Evolutionary conservation across 331 rosid species (phyloP).

Genomic region (Malus hybrid): DNA sequence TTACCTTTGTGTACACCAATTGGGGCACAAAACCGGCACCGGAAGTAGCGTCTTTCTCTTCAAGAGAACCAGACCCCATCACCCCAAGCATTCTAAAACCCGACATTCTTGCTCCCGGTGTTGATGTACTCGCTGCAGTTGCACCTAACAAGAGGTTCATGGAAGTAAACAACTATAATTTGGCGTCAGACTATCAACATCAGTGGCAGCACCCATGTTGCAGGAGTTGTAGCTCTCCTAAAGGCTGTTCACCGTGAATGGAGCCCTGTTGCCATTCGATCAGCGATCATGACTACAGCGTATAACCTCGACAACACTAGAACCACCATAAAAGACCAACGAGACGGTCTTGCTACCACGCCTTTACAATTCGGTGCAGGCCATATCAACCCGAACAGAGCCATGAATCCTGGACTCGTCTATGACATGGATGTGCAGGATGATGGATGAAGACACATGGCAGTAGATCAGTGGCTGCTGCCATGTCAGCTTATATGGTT

Average conservation of each 20-base stretch:
- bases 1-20: not conserved
- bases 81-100: constrained; percentile 9
- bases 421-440: not conserved
- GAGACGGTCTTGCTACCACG: not conserved
- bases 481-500: too few species aligned
- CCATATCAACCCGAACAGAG: constrained; percentile 9
- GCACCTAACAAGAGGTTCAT: not conserved
- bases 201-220: constrained; percentile 17
- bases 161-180: not conserved
- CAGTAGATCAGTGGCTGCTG: too few species aligned
- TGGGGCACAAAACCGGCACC: constrained; percentile 13
- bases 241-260: not conserved
- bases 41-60: not conserved
- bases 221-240: not conserved
- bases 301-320: not conserved
- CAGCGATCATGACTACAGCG: constrained; percentile 5
- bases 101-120: not conserved
- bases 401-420: constrained; percentile 11
- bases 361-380: constrained; percentile 9
- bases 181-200: constrained; percentile 3
- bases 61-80: constrained; percentile 2
- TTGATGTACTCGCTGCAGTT: not conserved
- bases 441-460: too few species aligned
- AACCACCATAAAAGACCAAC: not conserved
- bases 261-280: constrained; percentile 11